Percentiles rank a stretch among this genome's conserved stretches.
These are phyloP conservation scores for Aspergillus nanangensis DNA, from an alignment of 495 filamentous ascomycete species.

Conservation along the genomic window DNA sequence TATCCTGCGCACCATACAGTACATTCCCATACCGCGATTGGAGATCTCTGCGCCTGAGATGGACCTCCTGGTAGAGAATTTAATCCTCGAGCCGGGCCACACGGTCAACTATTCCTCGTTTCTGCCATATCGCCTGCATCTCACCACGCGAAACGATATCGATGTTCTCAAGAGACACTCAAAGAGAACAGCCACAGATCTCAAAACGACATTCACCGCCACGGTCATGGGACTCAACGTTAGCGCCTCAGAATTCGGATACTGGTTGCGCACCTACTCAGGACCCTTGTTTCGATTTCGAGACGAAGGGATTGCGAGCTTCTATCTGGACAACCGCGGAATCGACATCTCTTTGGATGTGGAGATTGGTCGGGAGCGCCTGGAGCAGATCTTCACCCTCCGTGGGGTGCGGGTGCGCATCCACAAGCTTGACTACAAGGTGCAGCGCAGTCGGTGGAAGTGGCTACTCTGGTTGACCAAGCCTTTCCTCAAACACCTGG, in stretches of 20 bases:
- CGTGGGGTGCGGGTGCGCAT: constrained; percentile 70
- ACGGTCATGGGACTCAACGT: constrained; percentile 76
- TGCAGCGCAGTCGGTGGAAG: constrained; percentile 69
- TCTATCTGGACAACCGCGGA: constrained; percentile 78
- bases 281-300: constrained; percentile 62
- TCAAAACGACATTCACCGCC: constrained; percentile 67
- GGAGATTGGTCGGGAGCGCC: constrained; percentile 65
- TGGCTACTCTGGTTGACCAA: constrained; percentile 80
- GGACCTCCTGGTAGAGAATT: constrained; percentile 82
- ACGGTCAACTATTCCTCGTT: constrained; percentile 86
- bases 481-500: constrained; percentile 73
- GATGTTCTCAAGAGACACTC: constrained; percentile 78
- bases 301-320: constrained; percentile 80
- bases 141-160: constrained; percentile 81
- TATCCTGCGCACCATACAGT: constrained; percentile 70
- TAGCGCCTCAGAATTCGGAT: constrained; percentile 81
- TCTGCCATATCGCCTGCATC: constrained; percentile 75
- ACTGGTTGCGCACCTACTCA: constrained; percentile 65
- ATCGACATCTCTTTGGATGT: constrained; percentile 82
- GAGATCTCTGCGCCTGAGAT: constrained; percentile 79
- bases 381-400: constrained; percentile 79
- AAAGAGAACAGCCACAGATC: constrained; percentile 56
- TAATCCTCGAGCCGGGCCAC: constrained; percentile 82
- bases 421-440: constrained; percentile 77
- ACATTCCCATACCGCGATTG: constrained; percentile 81